These are phyloP conservation scores for Arthroderma sp. DNA, from an alignment of 2,329 filamentous ascomycete species.

Conservation along the genomic window DNA sequence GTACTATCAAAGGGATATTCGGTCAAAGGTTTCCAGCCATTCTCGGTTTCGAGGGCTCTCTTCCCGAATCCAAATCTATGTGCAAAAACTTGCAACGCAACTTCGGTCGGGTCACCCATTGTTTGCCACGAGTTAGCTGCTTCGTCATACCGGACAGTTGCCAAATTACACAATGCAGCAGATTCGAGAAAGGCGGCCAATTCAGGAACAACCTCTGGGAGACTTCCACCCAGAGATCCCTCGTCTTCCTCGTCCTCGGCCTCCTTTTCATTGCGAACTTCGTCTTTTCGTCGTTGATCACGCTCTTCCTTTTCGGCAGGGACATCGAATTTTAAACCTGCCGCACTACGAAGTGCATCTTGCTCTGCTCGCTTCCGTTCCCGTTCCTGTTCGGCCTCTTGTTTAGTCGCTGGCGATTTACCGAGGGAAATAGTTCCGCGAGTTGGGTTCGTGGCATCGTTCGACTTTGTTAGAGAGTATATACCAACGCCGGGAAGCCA, in stretches of 20 bases:
- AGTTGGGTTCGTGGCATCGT: conserved; percentile 45
- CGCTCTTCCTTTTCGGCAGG: conserved; percentile 38
- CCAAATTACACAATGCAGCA: conserved; percentile 45
- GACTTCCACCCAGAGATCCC: conserved; percentile 13
- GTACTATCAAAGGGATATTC: conserved; percentile 55
- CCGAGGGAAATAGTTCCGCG: conserved; percentile 36
- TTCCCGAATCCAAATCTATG: conserved; percentile 46
- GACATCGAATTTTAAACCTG: conserved; percentile 51
- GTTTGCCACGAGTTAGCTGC: conserved; percentile 41
- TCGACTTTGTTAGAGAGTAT: conserved; percentile 42
- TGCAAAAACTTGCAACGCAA: conserved; percentile 55
- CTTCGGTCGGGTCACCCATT: conserved; percentile 54
- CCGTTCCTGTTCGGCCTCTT: conserved; percentile 22
- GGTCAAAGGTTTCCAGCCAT: conserved; percentile 42
- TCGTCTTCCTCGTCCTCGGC: conserved; percentile 16
- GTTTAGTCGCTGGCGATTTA: conserved; percentile 21
- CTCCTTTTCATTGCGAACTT: conserved; percentile 16
- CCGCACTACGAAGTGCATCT: conserved; percentile 49
- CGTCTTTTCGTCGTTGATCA: conserved; percentile 20
- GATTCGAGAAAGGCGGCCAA: conserved; percentile 43
- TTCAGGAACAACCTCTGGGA: conserved; percentile 33
- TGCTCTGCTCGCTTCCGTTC: conserved; percentile 36
- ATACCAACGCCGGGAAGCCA: conserved; percentile 45
- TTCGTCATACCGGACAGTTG: conserved; percentile 37
- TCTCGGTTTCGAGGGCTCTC: conserved; percentile 28